Conservation (phyloP, 139 green algal species). For the Coelastrella sp. region DNA sequence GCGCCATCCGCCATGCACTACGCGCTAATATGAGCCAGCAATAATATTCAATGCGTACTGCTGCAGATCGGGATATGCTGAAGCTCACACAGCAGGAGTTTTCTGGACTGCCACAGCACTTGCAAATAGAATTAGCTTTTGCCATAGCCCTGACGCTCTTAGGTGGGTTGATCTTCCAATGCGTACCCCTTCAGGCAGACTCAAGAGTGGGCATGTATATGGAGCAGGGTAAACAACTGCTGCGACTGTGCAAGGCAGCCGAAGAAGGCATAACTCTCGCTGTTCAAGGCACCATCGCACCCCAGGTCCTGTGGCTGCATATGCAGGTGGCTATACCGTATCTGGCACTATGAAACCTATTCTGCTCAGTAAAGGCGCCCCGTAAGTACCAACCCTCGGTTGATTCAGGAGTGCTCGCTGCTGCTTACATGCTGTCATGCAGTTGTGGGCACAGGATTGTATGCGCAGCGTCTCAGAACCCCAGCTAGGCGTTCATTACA, state of each 20-base stretch:
- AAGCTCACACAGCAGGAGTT: constrained; percentile 59
- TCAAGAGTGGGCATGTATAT: background rate
- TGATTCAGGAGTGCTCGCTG: too few relatives aligned
- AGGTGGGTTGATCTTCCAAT: constrained; percentile 24
- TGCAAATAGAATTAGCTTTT: constrained; percentile 47
- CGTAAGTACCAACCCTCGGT: constrained; percentile 8
- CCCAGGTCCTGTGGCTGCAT: background rate
- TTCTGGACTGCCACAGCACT: constrained; percentile 35
- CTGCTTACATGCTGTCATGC: background rate
- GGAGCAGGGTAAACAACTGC: background rate
- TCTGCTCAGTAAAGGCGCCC: constrained; percentile 10
- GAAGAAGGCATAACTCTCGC: background rate
- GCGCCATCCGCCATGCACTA: background rate
- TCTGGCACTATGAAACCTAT: constrained; percentile 39
- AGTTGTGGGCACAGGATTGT: background rate
- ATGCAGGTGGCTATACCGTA: constrained; percentile 28
- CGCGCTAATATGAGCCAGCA: background rate
- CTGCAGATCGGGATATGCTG: constrained; percentile 57
- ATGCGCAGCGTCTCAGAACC: too few relatives aligned
- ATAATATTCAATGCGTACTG: background rate
- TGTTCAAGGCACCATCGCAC: background rate
- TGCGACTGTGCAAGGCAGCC: background rate
- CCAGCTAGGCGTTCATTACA: background rate
- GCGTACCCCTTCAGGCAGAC: background rate
- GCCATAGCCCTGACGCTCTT: constrained; percentile 35